These are phyloP conservation scores for Neodidymelliopsis sp. DNA, from an alignment of 2,329 filamentous ascomycete genomes.

Conservation along the genomic window DNA sequence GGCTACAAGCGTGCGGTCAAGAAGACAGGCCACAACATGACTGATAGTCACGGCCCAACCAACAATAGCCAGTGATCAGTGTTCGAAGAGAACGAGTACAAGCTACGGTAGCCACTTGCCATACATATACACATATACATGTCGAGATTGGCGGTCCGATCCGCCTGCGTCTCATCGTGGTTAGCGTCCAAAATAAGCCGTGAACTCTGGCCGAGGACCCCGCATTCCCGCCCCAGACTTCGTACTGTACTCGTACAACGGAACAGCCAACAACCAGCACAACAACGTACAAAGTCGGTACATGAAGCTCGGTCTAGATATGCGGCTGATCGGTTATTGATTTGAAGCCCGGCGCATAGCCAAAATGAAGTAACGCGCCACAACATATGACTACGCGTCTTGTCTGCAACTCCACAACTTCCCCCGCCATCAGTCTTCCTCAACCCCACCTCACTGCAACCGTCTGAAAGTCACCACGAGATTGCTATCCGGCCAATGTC, in stretches of 20 bases:
- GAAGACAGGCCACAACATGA: conserved; percentile 48
- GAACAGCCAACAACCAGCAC: background rate
- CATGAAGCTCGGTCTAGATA: conserved; percentile 1
- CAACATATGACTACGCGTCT: conserved; percentile 1
- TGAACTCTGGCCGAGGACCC: conserved; percentile 7
- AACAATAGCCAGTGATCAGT: background rate
- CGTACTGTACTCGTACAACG: conserved; percentile 18
- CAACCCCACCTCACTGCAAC: background rate
- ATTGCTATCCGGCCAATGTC: conserved; percentile 10
- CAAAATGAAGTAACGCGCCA: conserved; percentile 9
- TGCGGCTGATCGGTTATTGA: conserved; percentile 17
- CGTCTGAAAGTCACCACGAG: no score
- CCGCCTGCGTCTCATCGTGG: background rate
- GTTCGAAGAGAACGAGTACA: background rate
- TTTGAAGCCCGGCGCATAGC: conserved; percentile 13
- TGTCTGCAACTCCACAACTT: background rate
- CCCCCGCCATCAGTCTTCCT: background rate
- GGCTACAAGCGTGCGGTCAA: conserved; percentile 50
- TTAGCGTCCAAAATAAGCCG: conserved; percentile 4
- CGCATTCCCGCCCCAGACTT: conserved; percentile 11
- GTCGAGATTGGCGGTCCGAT: background rate
- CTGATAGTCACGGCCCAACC: conserved; percentile 8
- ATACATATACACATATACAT: background rate
- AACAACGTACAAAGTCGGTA: background rate
- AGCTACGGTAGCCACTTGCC: no score